Evolutionary conservation across 2,329 filamentous ascomycete genomes (phyloP).

Genomic region (Thielaviopsis euricoi): DNA sequence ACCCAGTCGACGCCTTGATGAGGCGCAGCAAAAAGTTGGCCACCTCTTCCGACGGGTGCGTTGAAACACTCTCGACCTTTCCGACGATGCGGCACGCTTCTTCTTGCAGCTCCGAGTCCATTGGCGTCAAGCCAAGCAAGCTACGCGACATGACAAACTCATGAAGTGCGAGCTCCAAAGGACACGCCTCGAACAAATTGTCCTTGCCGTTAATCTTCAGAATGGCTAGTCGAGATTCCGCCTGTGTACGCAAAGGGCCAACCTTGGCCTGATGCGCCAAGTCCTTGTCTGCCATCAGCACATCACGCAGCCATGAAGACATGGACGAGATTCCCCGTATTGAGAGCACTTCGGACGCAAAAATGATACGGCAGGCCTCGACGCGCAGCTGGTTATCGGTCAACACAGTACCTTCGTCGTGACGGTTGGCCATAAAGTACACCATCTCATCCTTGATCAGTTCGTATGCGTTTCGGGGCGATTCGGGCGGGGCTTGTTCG

Average conservation of each 20-base stretch:
- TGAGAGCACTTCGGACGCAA: slow-evolving; percentile 33
- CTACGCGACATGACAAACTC: slow-evolving; percentile 35
- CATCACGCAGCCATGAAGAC: slow-evolving; percentile 39
- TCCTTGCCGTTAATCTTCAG: slow-evolving; percentile 42
- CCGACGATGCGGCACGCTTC: slow-evolving; percentile 42
- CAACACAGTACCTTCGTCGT: slow-evolving; percentile 25
- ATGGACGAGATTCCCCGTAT: slow-evolving; percentile 23
- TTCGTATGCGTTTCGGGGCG: slow-evolving; percentile 42
- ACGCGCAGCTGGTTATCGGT: slow-evolving; percentile 37
- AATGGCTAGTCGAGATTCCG: slow-evolving; percentile 29
- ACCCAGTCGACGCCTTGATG: slow-evolving; percentile 31
- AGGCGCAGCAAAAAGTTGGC: slow-evolving; percentile 40
- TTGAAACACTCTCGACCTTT: slow-evolving; percentile 36
- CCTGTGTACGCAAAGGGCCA: slow-evolving; percentile 28
- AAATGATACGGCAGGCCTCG: slow-evolving; percentile 44
- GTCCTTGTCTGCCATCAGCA: slow-evolving; percentile 33
- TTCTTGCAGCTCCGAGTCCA: slow-evolving; percentile 41
- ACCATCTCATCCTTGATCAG: slow-evolving; percentile 41
- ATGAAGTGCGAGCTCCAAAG: slow-evolving; percentile 36
- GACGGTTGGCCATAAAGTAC: slow-evolving; percentile 31
- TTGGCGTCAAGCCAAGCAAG: slow-evolving; percentile 39
- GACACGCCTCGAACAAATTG: slow-evolving; percentile 39
- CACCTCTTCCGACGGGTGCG: slow-evolving; percentile 30
- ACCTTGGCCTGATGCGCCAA: slow-evolving; percentile 29
- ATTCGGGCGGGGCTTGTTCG: slow-evolving; percentile 25